Percentiles rank a stretch among this genome's conserved stretches.
These are phyloP conservation scores for Chaetomium fimeti DNA, from an alignment of 495 filamentous ascomycete genomes.

Conservation along the genomic window DNA sequence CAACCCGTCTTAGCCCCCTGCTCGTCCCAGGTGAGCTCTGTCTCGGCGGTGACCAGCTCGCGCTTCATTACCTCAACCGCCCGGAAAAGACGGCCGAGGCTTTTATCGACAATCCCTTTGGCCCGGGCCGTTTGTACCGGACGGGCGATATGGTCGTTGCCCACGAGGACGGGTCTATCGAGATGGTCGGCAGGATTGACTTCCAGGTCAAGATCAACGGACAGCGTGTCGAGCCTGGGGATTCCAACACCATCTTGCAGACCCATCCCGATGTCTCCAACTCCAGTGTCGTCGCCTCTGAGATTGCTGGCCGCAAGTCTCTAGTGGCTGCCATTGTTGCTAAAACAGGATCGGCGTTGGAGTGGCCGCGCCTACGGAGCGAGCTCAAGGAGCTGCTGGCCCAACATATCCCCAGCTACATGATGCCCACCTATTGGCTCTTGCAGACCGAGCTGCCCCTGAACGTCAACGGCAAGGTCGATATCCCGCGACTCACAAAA, in stretches of 20 bases:
- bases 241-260: not conserved
- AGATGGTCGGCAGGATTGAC: not conserved
- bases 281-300: not conserved
- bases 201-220: constrained; percentile 3
- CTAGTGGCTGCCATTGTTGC: not conserved
- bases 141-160: not conserved
- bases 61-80: not conserved
- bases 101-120: not conserved
- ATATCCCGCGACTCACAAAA: not conserved
- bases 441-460: not conserved
- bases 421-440: constrained; percentile 3
- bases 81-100: not conserved
- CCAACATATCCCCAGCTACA: constrained; percentile 1
- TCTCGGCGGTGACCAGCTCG: not conserved
- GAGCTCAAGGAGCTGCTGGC: not conserved
- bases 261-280: not conserved
- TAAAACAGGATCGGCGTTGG: not conserved
- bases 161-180: not conserved
- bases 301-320: not conserved
- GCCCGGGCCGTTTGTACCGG: not conserved
- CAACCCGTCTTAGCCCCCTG: not conserved
- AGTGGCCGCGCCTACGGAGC: not conserved
- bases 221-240: not conserved
- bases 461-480: not conserved
- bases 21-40: not conserved